A percentile compares a stretch with the other conserved stretches of the same genome.
Evolutionary conservation across 2,329 filamentous ascomycete species (phyloP).

Genomic region (Alternaria atra): DNA sequence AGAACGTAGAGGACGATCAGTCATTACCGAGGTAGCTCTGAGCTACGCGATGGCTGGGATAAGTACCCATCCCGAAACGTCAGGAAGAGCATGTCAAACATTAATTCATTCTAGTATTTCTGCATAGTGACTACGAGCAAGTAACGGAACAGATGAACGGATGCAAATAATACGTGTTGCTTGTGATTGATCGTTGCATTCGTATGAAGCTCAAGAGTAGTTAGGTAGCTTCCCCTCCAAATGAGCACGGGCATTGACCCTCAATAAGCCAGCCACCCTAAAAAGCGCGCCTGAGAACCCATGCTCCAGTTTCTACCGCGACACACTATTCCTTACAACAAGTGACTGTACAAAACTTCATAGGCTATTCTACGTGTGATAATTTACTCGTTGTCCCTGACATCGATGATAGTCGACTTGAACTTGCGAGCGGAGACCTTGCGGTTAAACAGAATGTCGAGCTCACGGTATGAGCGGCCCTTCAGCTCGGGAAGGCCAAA

Average conservation of each 20-base stretch:
- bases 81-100: neutral
- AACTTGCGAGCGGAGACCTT: constrained; percentile 63
- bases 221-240: neutral
- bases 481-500: constrained; percentile 64
- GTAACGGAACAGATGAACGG: neutral
- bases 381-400: constrained; percentile 68
- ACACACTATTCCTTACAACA: neutral
- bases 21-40: neutral
- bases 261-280: neutral
- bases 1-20: neutral
- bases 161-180: neutral
- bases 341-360: neutral
- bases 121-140: too few species aligned
- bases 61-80: too few species aligned
- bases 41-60: neutral
- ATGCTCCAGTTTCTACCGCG: neutral
- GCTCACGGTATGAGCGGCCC: constrained; percentile 57
- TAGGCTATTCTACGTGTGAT: neutral
- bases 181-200: neutral
- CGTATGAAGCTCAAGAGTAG: neutral
- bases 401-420: constrained; percentile 64
- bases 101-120: neutral
- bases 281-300: neutral
- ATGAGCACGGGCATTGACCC: neutral
- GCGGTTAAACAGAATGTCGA: constrained; percentile 57